Conservation (phyloP, 306 rosid genomes). For the Astragalus membranaceus region DNA sequence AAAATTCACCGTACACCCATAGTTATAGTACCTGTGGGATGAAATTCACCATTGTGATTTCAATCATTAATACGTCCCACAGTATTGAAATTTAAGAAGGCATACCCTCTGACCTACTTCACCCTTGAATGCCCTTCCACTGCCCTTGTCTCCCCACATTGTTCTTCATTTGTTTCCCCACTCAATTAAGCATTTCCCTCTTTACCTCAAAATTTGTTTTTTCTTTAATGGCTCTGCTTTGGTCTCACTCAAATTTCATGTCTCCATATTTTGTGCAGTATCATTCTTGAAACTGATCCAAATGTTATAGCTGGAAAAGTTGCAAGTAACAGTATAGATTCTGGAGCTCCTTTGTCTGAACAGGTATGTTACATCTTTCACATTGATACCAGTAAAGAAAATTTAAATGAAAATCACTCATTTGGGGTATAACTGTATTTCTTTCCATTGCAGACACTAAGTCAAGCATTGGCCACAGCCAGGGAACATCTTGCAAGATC, state of each 20-base stretch:
- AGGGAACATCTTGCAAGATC: constrained; percentile 95
- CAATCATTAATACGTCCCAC: not conserved
- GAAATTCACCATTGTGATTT: constrained; percentile 1
- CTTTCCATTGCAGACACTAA: constrained; percentile 64
- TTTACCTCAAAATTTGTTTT: no score
- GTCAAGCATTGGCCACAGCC: constrained; percentile 92
- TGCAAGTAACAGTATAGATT: constrained; percentile 77
- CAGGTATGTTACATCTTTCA: constrained; percentile 52
- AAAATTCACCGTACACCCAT: not conserved
- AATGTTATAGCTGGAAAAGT: constrained; percentile 89
- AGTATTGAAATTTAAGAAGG: no score
- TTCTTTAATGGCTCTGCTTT: not conserved
- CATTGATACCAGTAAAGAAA: constrained; percentile 10
- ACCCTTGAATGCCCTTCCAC: not conserved
- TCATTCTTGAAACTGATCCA: constrained; percentile 88
- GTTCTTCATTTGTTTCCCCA: not conserved
- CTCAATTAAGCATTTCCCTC: no score
- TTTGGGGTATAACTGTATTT: not conserved
- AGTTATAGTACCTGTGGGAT: no score
- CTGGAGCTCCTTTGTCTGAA: constrained; percentile 86
- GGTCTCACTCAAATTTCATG: constrained; percentile 1
- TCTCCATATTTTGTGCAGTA: constrained; percentile 46
- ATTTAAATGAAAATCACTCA: not conserved
- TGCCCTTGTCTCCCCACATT: not conserved
- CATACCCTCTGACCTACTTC: not conserved